Conservation (phyloP, 1,284 basidiomycete genomes). For the Tilletia setariae region DNA sequence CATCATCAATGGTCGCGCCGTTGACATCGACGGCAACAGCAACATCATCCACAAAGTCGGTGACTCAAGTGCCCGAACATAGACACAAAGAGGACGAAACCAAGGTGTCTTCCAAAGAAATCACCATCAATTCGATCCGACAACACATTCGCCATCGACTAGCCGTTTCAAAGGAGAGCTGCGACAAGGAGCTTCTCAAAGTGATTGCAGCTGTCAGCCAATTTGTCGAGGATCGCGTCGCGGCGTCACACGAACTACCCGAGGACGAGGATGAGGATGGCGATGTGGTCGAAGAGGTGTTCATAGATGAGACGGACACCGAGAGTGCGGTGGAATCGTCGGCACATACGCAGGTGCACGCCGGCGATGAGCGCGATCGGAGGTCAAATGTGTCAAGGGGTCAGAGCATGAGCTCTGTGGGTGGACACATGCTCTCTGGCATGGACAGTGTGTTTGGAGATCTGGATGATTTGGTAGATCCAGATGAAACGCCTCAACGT, state of each 20-base stretch:
- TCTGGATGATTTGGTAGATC: slow-evolving; percentile 16
- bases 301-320: slow-evolving; percentile 44
- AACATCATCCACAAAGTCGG: not conserved
- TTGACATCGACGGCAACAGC: not conserved
- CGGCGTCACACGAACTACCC: slow-evolving; percentile 62
- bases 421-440: not conserved
- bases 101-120: slow-evolving; percentile 32
- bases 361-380: slow-evolving; percentile 23
- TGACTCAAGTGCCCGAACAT: not conserved
- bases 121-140: slow-evolving; percentile 67
- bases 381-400: slow-evolving; percentile 21
- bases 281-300: slow-evolving; percentile 63
- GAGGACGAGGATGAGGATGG: slow-evolving; percentile 62
- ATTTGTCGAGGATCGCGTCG: slow-evolving; percentile 85
- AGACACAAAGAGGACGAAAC: not conserved
- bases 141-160: slow-evolving; percentile 89
- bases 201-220: slow-evolving; percentile 87
- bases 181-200: slow-evolving; percentile 88
- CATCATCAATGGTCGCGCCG: not conserved
- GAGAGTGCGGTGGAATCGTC: slow-evolving; percentile 27
- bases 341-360: slow-evolving; percentile 17
- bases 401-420: not conserved
- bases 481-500: slow-evolving; percentile 26
- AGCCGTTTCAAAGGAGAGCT: slow-evolving; percentile 87
- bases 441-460: slow-evolving; percentile 8